phyloP scores from a whole-genome alignment of 495 filamentous ascomycete species.

The Neurospora hispaniola region DNA sequence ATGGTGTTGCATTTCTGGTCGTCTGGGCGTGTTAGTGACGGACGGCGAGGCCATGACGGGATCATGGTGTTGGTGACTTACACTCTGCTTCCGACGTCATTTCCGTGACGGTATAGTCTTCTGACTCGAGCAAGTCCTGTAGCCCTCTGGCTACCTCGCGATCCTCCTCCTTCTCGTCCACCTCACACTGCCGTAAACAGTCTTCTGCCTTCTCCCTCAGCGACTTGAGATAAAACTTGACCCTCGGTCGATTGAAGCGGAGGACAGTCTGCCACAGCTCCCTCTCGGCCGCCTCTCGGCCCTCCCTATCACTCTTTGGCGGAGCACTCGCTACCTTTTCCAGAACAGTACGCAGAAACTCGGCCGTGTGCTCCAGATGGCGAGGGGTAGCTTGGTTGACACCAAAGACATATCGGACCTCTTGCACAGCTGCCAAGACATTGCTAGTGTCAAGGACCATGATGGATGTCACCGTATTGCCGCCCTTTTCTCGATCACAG shows the following conservation, averaged over 20 bases:
- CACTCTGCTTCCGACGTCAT: background rate
- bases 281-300: background rate
- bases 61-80: background rate
- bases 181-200: background rate
- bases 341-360: background rate
- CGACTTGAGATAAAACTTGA: background rate
- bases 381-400: constrained; percentile 7
- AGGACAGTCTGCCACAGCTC: background rate
- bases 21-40: background rate
- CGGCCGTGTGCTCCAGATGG: background rate
- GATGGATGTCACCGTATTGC: constrained; percentile 15
- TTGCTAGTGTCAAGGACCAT: constrained; percentile 3
- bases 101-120: background rate
- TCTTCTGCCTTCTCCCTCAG: background rate
- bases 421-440: background rate
- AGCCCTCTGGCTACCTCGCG: background rate
- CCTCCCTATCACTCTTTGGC: background rate
- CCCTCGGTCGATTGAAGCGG: background rate
- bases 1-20: background rate
- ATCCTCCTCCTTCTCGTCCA: background rate
- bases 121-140: background rate
- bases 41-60: too few species aligned
- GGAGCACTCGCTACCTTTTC: background rate
- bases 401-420: constrained; percentile 14
- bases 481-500: constrained; percentile 10